Evolutionary conservation across 768 basidiomycete species (phyloP).

Genomic region (Asterophora lycoperdoides): DNA sequence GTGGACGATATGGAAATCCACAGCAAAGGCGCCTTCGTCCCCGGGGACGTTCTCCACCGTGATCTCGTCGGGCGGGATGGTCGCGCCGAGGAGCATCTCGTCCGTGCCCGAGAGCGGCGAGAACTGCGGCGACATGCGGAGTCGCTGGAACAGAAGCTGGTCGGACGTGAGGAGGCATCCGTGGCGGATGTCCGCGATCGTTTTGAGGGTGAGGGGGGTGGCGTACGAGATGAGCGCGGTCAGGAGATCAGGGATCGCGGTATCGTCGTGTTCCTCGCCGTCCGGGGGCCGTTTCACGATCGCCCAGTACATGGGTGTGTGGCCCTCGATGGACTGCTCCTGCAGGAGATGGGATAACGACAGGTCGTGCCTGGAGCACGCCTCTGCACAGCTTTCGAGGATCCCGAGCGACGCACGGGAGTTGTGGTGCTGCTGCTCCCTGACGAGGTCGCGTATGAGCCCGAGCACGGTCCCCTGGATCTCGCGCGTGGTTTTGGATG

Average conservation of each 20-base stretch:
- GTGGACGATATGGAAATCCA: constrained; percentile 44
- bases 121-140: constrained; percentile 50
- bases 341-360: constrained; percentile 55
- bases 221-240: constrained; percentile 51
- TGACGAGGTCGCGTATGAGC: constrained; percentile 55
- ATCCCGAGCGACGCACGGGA: constrained; percentile 36
- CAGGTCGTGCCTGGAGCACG: constrained; percentile 47
- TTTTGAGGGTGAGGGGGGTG: constrained; percentile 35
- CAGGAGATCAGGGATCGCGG: constrained; percentile 38
- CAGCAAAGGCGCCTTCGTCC: constrained; percentile 52
- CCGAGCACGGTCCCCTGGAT: constrained; percentile 49
- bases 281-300: constrained; percentile 55
- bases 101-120: constrained; percentile 50
- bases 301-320: constrained; percentile 71
- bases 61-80: constrained; percentile 48
- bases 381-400: constrained; percentile 59
- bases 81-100: constrained; percentile 43
- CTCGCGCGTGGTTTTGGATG: constrained; percentile 39
- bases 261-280: constrained; percentile 26
- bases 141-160: constrained; percentile 55
- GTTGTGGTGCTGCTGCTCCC: constrained; percentile 28
- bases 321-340: constrained; percentile 57
- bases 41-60: constrained; percentile 46
- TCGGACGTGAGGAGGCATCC: constrained; percentile 65
- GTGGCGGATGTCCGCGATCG: constrained; percentile 56